phyloP scores from a whole-genome alignment of 1,284 basidiomycete genomes.

The Boletus smithii region DNA sequence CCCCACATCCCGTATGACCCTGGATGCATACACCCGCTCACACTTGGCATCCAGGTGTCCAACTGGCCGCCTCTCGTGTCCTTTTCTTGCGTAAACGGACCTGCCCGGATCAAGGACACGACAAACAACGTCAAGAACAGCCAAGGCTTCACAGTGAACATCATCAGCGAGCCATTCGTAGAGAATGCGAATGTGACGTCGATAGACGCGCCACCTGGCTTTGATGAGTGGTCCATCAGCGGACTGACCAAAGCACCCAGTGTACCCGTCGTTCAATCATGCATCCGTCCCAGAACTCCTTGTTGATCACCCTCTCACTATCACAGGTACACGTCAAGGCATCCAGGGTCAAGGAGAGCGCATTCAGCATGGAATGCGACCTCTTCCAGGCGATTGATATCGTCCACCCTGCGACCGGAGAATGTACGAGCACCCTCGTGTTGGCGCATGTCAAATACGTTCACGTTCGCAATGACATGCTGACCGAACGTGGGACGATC shows the following conservation, averaged over 20 bases:
- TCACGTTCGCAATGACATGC: slow-evolving; percentile 56
- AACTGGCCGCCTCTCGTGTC: slow-evolving; percentile 57
- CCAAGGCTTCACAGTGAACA: slow-evolving; percentile 64
- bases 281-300: not conserved
- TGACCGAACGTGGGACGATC: slow-evolving; percentile 36
- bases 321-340: slow-evolving; percentile 51
- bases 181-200: slow-evolving; percentile 61
- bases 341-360: slow-evolving; percentile 66
- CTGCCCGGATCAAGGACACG: slow-evolving; percentile 51
- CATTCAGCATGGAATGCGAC: slow-evolving; percentile 70
- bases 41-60: slow-evolving; percentile 35
- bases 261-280: slow-evolving; percentile 37
- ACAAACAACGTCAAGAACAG: slow-evolving; percentile 54
- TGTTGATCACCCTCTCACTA: not conserved
- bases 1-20: not conserved
- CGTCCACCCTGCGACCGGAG: slow-evolving; percentile 38
- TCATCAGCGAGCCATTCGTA: slow-evolving; percentile 69
- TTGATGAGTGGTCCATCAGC: slow-evolving; percentile 64
- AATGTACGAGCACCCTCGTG: slow-evolving; percentile 44
- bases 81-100: slow-evolving; percentile 41
- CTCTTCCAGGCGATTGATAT: slow-evolving; percentile 48
- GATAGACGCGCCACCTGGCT: slow-evolving; percentile 54
- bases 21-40: not conserved
- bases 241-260: slow-evolving; percentile 59
- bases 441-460: slow-evolving; percentile 60